These are phyloP conservation scores for Torulaspora delbrueckii DNA, from an alignment of 805 yeast genomes.

Conservation along the genomic window DNA sequence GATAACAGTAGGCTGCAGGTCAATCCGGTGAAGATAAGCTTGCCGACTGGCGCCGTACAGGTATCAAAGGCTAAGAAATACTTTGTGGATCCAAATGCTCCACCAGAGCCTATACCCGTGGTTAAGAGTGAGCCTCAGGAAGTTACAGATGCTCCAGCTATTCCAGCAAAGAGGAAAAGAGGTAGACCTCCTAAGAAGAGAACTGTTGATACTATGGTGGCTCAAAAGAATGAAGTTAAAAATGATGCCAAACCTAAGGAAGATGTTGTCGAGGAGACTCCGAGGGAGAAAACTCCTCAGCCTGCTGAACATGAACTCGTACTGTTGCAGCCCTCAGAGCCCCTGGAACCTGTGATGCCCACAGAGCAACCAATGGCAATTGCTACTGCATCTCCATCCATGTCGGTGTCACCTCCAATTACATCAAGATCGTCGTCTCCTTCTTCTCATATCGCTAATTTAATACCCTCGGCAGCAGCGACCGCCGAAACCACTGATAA, in stretches of 20 bases:
- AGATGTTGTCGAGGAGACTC: conserved; percentile 15
- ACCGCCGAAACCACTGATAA: conserved; percentile 10
- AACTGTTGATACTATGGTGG: conserved; percentile 28
- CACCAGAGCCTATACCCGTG: background rate
- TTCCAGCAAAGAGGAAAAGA: conserved; percentile 26
- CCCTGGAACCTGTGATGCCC: background rate
- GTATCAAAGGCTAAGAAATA: conserved; percentile 32
- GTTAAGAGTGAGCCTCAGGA: conserved; percentile 9
- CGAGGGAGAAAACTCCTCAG: background rate
- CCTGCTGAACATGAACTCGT: background rate
- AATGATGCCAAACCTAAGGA: conserved; percentile 19
- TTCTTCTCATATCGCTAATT: conserved; percentile 6
- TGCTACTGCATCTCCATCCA: conserved; percentile 1
- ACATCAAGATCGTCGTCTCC: conserved; percentile 10
- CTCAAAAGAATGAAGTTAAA: conserved; percentile 21
- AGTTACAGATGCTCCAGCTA: conserved; percentile 1
- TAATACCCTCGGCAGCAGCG: conserved; percentile 9
- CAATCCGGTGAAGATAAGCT: conserved; percentile 16
- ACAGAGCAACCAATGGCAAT: background rate
- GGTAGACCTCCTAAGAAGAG: conserved; percentile 36
- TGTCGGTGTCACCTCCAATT: conserved; percentile 9
- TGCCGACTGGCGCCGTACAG: conserved; percentile 30
- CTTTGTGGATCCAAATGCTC: conserved; percentile 29
- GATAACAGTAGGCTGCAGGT: conserved; percentile 3
- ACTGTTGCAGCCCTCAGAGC: background rate